These are phyloP conservation scores for Ganoderma sinense DNA, from an alignment of 1,284 basidiomycete species.

Conservation along the genomic window DNA sequence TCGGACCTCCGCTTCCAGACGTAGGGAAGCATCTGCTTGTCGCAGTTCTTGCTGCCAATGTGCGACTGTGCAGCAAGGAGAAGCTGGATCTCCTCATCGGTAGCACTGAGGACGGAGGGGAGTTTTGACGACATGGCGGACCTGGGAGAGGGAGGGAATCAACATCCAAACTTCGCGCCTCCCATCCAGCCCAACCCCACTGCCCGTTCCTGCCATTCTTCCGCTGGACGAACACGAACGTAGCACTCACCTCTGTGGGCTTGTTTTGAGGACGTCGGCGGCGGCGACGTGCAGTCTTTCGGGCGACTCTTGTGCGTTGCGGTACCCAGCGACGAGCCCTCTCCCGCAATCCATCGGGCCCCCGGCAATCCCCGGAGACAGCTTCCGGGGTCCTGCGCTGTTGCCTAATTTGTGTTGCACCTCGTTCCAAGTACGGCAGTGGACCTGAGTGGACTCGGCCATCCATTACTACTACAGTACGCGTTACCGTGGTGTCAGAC, in stretches of 20 bases:
- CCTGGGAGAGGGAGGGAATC: conserved; percentile 38
- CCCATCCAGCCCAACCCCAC: conserved; percentile 41
- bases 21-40: conserved; percentile 98
- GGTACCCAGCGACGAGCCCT: conserved; percentile 33
- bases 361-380: conserved; percentile 28
- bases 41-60: conserved; percentile 98
- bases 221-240: conserved; percentile 26
- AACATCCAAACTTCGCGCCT: conserved; percentile 42
- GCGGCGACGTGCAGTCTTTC: conserved; percentile 44
- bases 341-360: conserved; percentile 27
- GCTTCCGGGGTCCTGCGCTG: conserved; percentile 22
- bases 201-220: conserved; percentile 40
- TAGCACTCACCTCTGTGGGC: conserved; percentile 42
- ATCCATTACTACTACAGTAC: no score
- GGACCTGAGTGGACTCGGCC: no score
- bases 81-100: conserved; percentile 97
- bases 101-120: conserved; percentile 91
- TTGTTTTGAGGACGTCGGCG: conserved; percentile 44
- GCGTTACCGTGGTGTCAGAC: no score
- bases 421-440: background rate
- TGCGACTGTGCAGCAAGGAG: conserved; percentile 96
- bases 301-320: conserved; percentile 38
- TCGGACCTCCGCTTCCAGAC: conserved; percentile 97
- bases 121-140: conserved; percentile 83
- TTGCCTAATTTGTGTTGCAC: background rate